phyloP scores from a whole-genome alignment of 2,329 filamentous ascomycete genomes.

The Raffaelea albimanens region DNA sequence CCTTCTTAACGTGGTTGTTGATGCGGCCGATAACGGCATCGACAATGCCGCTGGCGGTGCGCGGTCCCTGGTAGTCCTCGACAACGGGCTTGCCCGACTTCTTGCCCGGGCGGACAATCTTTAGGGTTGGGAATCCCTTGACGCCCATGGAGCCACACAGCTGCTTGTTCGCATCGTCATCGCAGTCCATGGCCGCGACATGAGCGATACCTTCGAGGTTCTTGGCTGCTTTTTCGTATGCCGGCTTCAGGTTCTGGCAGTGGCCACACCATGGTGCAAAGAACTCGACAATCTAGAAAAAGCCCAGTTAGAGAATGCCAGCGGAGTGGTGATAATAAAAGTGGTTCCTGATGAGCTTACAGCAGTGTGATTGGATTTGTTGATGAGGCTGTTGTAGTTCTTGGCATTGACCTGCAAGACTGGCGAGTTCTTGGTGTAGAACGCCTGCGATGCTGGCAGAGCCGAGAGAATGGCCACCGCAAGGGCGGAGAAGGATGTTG shows the following conservation, averaged over 20 bases:
- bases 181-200: slow-evolving; percentile 90
- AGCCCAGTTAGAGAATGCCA: neutral
- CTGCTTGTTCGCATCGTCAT: slow-evolving; percentile 84
- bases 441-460: slow-evolving; percentile 53
- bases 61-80: slow-evolving; percentile 81
- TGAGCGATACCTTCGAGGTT: slow-evolving; percentile 87
- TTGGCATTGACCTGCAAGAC: slow-evolving; percentile 75
- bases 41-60: slow-evolving; percentile 78
- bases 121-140: slow-evolving; percentile 90
- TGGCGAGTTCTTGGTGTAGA: slow-evolving; percentile 81
- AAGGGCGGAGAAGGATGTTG: slow-evolving; percentile 36
- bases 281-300: slow-evolving; percentile 60
- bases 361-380: slow-evolving; percentile 82
- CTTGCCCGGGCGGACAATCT: slow-evolving; percentile 81
- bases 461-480: slow-evolving; percentile 56
- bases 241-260: slow-evolving; percentile 90
- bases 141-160: slow-evolving; percentile 81
- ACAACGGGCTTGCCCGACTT: slow-evolving; percentile 63
- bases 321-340: neutral
- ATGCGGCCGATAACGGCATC: slow-evolving; percentile 81
- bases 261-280: slow-evolving; percentile 98
- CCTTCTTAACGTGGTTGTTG: slow-evolving; percentile 77
- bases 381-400: slow-evolving; percentile 73
- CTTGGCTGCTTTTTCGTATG: slow-evolving; percentile 88
- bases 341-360: slow-evolving; percentile 39